phyloP scores from a whole-genome alignment of 768 basidiomycete genomes.

The Aureoboletus auriporus region DNA sequence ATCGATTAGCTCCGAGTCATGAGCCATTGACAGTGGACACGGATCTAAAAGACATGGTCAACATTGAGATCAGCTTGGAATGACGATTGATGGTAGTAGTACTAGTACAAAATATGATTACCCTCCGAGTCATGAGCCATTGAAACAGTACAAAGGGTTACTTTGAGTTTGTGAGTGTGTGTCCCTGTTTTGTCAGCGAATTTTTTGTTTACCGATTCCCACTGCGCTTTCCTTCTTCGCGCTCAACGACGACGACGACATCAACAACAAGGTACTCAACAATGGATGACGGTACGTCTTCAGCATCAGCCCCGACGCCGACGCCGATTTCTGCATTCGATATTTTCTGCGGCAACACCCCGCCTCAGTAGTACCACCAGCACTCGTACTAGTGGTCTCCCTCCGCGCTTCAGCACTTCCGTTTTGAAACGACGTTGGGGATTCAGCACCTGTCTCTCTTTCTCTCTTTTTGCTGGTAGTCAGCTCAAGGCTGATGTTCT shows the following conservation, averaged over 20 bases:
- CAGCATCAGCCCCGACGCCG: constrained; percentile 72
- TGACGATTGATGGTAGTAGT: too few relatives aligned
- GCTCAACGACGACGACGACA: constrained; percentile 13
- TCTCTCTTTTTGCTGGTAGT: constrained; percentile 19
- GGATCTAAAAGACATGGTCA: too few relatives aligned
- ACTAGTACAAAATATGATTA: too few relatives aligned
- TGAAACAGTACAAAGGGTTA: too few relatives aligned
- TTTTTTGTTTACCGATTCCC: background rate
- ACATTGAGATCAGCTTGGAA: too few relatives aligned
- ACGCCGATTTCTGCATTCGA: constrained; percentile 46
- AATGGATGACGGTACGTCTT: constrained; percentile 76
- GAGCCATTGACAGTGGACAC: too few relatives aligned
- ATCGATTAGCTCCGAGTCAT: too few relatives aligned
- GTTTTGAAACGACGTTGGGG: constrained; percentile 26
- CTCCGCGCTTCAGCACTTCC: constrained; percentile 29
- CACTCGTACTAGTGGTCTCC: constrained; percentile 26
- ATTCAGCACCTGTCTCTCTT: constrained; percentile 13
- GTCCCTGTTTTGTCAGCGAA: constrained; percentile 15
- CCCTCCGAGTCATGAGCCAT: too few relatives aligned
- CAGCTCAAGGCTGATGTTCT: constrained; percentile 35
- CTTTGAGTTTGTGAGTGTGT: constrained; percentile 6
- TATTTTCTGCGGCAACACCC: constrained; percentile 36
- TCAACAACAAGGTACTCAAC: constrained; percentile 33
- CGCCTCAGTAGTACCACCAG: constrained; percentile 30
- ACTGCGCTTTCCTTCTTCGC: background rate